These are phyloP conservation scores for Emydomyces testavorans DNA, from an alignment of 2,329 filamentous ascomycete genomes.

Conservation along the genomic window DNA sequence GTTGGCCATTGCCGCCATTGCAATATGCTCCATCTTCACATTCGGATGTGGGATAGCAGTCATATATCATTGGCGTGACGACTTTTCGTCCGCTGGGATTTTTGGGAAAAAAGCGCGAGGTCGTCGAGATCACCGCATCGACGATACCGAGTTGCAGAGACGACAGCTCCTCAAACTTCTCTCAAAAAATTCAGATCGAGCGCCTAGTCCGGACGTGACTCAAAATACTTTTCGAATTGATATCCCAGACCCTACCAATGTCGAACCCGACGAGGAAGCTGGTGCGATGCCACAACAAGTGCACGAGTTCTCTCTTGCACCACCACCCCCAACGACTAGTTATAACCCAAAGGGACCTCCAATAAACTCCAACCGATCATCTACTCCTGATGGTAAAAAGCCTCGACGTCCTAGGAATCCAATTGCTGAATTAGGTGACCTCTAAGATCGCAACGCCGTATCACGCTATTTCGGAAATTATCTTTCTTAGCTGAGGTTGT, in stretches of 20 bases:
- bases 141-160: constrained; percentile 32
- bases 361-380: neutral
- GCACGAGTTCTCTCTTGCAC: constrained; percentile 12
- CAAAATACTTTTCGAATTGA: constrained; percentile 25
- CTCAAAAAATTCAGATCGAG: constrained; percentile 22
- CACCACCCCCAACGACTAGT: constrained; percentile 8
- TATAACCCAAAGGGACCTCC: constrained; percentile 3
- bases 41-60: constrained; percentile 23
- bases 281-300: constrained; percentile 15
- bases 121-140: constrained; percentile 14
- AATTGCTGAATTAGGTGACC: constrained; percentile 14
- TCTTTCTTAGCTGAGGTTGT: neutral
- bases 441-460: neutral
- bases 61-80: constrained; percentile 17
- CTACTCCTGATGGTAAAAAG: constrained; percentile 2
- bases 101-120: constrained; percentile 3
- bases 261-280: constrained; percentile 16
- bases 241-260: constrained; percentile 19
- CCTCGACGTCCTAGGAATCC: neutral
- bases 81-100: neutral
- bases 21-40: constrained; percentile 22
- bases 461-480: neutral
- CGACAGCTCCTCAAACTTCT: constrained; percentile 31
- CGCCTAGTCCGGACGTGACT: constrained; percentile 20
- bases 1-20: constrained; percentile 22